A percentile compares a stretch with the other conserved stretches of the same genome.
Evolutionary conservation across 2,329 filamentous ascomycete genomes (phyloP).

Genomic region (Fusarium transvaalense): DNA sequence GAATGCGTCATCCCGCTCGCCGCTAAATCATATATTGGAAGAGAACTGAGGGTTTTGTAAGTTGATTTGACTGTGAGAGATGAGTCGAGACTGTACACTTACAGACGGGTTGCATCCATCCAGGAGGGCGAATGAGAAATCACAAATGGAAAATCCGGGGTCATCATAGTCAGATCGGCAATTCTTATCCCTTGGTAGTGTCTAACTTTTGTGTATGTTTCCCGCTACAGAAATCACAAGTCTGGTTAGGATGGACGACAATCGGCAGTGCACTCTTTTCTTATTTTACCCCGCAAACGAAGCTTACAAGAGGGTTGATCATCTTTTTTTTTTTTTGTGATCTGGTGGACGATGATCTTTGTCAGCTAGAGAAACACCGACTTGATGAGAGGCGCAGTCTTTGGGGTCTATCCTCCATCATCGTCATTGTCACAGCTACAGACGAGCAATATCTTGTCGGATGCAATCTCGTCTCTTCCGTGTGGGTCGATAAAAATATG

Average conservation of each 20-base stretch:
- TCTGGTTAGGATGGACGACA: no score
- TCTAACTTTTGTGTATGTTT: not conserved
- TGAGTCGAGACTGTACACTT: slow-evolving; percentile 6
- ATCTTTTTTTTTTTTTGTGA: slow-evolving; percentile 15
- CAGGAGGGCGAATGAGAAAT: slow-evolving; percentile 3
- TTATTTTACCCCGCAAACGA: slow-evolving; percentile 31
- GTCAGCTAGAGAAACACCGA: slow-evolving; percentile 17
- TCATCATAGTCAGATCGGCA: slow-evolving; percentile 19
- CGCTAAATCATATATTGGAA: slow-evolving; percentile 25
- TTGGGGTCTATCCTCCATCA: not conserved
- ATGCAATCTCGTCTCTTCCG: slow-evolving; percentile 7
- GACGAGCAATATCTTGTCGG: slow-evolving; percentile 4
- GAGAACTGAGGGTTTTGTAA: slow-evolving; percentile 5
- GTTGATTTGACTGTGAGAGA: not conserved
- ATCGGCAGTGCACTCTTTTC: no score
- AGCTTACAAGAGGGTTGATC: slow-evolving; percentile 10
- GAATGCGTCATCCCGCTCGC: slow-evolving; percentile 48
- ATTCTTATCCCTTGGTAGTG: not conserved
- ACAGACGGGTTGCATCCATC: not conserved
- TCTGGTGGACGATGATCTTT: slow-evolving; percentile 24
- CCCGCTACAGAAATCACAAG: no score
- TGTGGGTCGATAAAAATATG: slow-evolving; percentile 11
- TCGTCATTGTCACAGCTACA: not conserved
- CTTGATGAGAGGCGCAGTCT: slow-evolving; percentile 26
- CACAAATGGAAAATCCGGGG: slow-evolving; percentile 18